These are phyloP conservation scores for Hypholoma sublateritium DNA, from an alignment of 768 basidiomycete species.

Conservation along the genomic window DNA sequence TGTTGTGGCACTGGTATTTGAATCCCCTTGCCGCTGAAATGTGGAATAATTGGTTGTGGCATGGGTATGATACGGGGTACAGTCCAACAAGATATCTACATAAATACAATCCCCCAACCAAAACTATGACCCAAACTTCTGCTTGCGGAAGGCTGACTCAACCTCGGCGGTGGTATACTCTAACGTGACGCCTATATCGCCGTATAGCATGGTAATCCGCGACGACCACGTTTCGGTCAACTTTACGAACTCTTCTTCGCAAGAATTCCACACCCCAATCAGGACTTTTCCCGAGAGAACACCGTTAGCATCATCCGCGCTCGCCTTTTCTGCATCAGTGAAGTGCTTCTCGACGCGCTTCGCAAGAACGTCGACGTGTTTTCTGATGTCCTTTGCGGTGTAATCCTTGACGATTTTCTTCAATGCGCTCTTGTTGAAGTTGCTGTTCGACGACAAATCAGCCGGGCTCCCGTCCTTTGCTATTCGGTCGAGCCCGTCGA, in stretches of 20 bases:
- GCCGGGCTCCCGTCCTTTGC: conserved; percentile 75
- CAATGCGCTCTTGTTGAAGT: conserved; percentile 74
- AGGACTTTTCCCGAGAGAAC: conserved; percentile 66
- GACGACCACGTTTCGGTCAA: conserved; percentile 69
- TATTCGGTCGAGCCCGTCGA: conserved; percentile 88
- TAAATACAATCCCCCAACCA: neutral
- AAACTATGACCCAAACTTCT: conserved; percentile 29
- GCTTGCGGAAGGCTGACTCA: conserved; percentile 74
- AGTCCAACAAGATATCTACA: neutral
- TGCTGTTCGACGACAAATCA: conserved; percentile 73
- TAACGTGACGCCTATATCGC: conserved; percentile 64
- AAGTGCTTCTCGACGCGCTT: conserved; percentile 97
- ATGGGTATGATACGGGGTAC: neutral
- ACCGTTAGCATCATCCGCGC: conserved; percentile 53
- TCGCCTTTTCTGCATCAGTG: conserved; percentile 71
- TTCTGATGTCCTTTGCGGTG: conserved; percentile 85
- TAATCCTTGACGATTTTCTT: conserved; percentile 87
- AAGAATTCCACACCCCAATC: conserved; percentile 87
- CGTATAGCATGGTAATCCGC: conserved; percentile 78
- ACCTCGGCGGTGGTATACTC: conserved; percentile 79
- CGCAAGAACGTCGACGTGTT: conserved; percentile 81
- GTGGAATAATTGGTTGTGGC: neutral
- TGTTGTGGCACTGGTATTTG: neutral
- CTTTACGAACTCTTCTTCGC: conserved; percentile 79
- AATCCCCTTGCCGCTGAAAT: neutral